Conservation (phyloP, 371 early-diverging fungal species). For the Racocetra persica region DNA sequence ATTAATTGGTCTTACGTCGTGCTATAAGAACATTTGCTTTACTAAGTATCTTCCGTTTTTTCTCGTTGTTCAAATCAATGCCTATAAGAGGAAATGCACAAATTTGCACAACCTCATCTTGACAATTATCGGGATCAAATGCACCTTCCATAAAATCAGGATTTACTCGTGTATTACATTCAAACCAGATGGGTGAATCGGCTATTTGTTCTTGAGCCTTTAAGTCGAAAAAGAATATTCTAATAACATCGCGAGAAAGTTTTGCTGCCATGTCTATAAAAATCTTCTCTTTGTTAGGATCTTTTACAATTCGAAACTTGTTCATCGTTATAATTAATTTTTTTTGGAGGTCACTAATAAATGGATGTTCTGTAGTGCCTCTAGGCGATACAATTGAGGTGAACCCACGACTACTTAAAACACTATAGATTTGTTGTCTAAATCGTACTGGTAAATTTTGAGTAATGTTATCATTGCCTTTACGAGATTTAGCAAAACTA, state of each 20-base stretch:
- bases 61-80: not conserved
- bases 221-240: conserved; percentile 25
- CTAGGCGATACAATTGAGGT: not conserved
- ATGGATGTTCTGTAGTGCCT: not conserved
- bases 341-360: not conserved
- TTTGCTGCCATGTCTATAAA: not conserved
- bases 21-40: not conserved
- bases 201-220: conserved; percentile 17
- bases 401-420: not conserved
- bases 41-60: not conserved
- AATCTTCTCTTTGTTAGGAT: not conserved
- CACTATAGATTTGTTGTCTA: conserved; percentile 35
- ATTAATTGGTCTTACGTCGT: too few relatives aligned
- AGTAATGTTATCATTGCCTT: not conserved
- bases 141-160: not conserved
- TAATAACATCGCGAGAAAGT: conserved; percentile 4
- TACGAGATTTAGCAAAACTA: not conserved
- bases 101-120: not conserved
- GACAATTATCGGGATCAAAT: not conserved
- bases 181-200: not conserved
- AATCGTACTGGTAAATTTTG: not conserved
- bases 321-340: not conserved
- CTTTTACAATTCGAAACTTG: not conserved
- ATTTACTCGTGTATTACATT: not conserved
- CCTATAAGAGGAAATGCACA: conserved; percentile 2